Conservation (phyloP, 768 basidiomycete species). For the Pholiota microspora region DNA sequence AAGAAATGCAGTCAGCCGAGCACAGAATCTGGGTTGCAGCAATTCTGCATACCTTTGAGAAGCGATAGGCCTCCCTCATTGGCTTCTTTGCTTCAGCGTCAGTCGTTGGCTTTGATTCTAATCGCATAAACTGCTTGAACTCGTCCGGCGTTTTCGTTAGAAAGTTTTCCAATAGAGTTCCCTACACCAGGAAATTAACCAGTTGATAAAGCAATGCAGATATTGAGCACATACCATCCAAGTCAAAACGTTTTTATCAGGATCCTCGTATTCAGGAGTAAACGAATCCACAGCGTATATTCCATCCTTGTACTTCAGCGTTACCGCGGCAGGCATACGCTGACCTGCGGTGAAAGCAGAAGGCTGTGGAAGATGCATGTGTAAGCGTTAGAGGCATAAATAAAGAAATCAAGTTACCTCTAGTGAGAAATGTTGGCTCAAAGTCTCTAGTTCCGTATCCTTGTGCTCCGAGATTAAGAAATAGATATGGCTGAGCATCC, state of each 20-base stretch:
- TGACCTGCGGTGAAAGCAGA: constrained; percentile 75
- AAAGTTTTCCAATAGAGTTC: constrained; percentile 86
- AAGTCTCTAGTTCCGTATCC: constrained; percentile 53
- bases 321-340: constrained; percentile 69
- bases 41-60: constrained; percentile 60
- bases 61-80: constrained; percentile 77
- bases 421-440: constrained; percentile 58
- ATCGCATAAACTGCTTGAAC: constrained; percentile 56
- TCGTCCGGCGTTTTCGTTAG: constrained; percentile 65
- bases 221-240: constrained; percentile 56
- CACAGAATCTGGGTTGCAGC: neutral
- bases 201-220: neutral
- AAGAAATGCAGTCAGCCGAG: constrained; percentile 1
- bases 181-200: constrained; percentile 42
- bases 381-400: neutral
- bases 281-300: constrained; percentile 67
- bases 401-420: constrained; percentile 43
- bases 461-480: constrained; percentile 79
- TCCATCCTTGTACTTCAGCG: constrained; percentile 63
- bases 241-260: constrained; percentile 67
- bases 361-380: constrained; percentile 36
- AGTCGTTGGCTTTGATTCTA: constrained; percentile 24
- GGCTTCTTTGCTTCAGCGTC: constrained; percentile 30
- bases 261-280: constrained; percentile 33
- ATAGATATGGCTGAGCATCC: constrained; percentile 84